Evolutionary conservation across 2,329 filamentous ascomycete genomes (phyloP).

Genomic region (Lachnellula hyalina): DNA sequence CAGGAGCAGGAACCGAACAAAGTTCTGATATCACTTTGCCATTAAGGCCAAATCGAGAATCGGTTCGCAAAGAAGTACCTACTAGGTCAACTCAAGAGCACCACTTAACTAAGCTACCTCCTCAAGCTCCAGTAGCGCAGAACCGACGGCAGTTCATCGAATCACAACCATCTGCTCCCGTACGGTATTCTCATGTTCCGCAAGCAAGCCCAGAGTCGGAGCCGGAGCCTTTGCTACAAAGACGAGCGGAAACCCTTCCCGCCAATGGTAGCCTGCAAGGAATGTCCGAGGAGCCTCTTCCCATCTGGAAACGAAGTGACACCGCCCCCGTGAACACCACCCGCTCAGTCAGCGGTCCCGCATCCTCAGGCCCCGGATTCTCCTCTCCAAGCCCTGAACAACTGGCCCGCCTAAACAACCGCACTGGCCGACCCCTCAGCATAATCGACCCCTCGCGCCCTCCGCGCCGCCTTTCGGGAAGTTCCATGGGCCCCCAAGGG

Average conservation of each 20-base stretch:
- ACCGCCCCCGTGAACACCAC: constrained; percentile 17
- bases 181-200: constrained; percentile 1
- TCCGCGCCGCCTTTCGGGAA: constrained; percentile 19
- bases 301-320: constrained; percentile 18
- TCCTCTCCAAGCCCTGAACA: constrained; percentile 26
- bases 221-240: constrained; percentile 7
- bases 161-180: constrained; percentile 7
- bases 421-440: constrained; percentile 25
- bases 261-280: constrained; percentile 1
- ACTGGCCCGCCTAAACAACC: constrained; percentile 28
- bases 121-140: constrained; percentile 10
- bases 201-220: constrained; percentile 11
- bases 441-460: constrained; percentile 23
- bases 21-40: neutral
- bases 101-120: constrained; percentile 19
- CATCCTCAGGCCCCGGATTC: neutral
- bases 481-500: constrained; percentile 2
- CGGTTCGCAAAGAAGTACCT: constrained; percentile 17
- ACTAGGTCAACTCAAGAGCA: constrained; percentile 19
- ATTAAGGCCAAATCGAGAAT: neutral
- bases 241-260: constrained; percentile 21
- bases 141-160: constrained; percentile 10
- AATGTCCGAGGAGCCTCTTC: constrained; percentile 5
- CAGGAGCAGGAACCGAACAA: neutral
- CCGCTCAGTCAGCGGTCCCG: neutral